Base-by-base conservation (phyloP, 495 filamentous ascomycete species). In the Neurospora pannonica region DNA sequence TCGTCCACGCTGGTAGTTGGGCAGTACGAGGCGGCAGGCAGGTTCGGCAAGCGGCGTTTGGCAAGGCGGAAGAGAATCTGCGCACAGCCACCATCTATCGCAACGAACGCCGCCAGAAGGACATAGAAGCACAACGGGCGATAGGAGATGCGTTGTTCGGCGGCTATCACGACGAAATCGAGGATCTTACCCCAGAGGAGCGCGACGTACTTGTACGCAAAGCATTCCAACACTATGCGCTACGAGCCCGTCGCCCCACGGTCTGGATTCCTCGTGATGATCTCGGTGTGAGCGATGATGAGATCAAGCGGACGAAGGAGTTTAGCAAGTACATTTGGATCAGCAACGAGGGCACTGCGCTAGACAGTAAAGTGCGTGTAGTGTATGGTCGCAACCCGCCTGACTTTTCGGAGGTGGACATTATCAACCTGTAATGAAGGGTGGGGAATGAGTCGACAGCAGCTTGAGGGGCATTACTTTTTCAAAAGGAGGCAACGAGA, bases 231-330 rank as follows among this genome's bases (percentile, higher is more conserved):
- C 96, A 99, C 79, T 89, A 91, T 69, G 96, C 96, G 5, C 85
- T 97, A 28, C 89, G 95, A 48, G 93, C 97, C 13, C 90, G 93
- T 71, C 86, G 94, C 38, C 96, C 96, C 0, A 92, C 93, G 13
- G 89, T 98, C 67, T 98, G 96, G 96, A 95, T 99, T 67, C 96
- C 96, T 10, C 88, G 94, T 43, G 96, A 99, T 79, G 92, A 96
- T 77, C 79, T 98, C 4, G 96, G 96, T 2, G 89, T 99, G 39
- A 93, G 91, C 74, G 94, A 97, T 78, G 97, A 99, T 77, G 96
- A 98, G 82, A 89, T 99, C 24, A 86, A 84, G 78, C 84, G 93
- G 62, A 97, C 94, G 19, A 86, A 90, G 74, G 87, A 88, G 75
- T 93, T 93, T 78, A 94, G 90, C 75, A 87, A 91, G 77, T 89